Percentiles rank a stretch among this genome's conserved stretches.
These are phyloP conservation scores for Lachancea lanzarotensis DNA, from an alignment of 805 yeast genomes.

Conservation along the genomic window DNA sequence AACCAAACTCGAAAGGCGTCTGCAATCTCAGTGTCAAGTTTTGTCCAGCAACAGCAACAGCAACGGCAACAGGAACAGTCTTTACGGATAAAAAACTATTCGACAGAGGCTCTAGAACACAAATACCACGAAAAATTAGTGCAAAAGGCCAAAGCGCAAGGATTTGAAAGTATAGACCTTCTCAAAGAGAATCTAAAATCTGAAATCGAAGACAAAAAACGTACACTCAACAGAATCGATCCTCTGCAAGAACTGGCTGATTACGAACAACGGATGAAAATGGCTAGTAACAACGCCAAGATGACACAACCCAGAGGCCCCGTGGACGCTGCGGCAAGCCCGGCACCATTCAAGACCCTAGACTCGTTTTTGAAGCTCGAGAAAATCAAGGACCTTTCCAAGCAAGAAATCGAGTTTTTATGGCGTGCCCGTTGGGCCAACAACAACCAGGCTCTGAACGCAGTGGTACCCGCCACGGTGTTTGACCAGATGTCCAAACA, in stretches of 20 bases:
- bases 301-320: constrained; percentile 30
- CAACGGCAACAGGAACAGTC: background rate
- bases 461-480: constrained; percentile 51
- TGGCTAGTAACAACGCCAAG: constrained; percentile 18
- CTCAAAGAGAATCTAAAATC: constrained; percentile 57
- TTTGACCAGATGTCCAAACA: constrained; percentile 55
- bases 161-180: constrained; percentile 42
- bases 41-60: constrained; percentile 7
- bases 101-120: constrained; percentile 23
- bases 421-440: constrained; percentile 84
- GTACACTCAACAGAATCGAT: constrained; percentile 54
- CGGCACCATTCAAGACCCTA: constrained; percentile 63
- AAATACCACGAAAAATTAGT: constrained; percentile 34
- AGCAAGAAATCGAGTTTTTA: constrained; percentile 62
- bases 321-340: constrained; percentile 34
- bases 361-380: constrained; percentile 63
- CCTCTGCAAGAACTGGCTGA: constrained; percentile 65
- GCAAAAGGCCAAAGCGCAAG: constrained; percentile 33
- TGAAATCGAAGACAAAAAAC: constrained; percentile 49
- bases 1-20: constrained; percentile 7
- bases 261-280: constrained; percentile 36
- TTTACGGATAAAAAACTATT: constrained; percentile 3
- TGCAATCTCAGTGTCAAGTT: constrained; percentile 2
- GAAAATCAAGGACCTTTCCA: constrained; percentile 50
- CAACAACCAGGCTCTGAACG: constrained; percentile 55